Conservation (phyloP, 495 filamentous ascomycete species). For the Pyrenopolyporus hunteri region DNA sequence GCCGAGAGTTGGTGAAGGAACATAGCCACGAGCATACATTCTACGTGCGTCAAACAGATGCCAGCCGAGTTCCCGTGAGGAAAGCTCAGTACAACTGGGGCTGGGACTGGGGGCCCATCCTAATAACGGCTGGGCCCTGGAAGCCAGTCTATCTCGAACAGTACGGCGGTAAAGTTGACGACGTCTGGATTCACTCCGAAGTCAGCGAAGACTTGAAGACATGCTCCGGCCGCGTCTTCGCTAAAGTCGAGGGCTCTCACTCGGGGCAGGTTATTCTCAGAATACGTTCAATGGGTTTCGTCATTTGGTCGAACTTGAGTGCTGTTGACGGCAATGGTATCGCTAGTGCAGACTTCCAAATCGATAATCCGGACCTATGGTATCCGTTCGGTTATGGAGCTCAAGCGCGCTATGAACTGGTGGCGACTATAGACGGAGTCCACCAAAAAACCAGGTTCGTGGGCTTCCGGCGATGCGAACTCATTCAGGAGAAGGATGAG, state of each 20-base stretch:
- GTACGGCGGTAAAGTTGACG: constrained; percentile 54
- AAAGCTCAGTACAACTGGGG: constrained; percentile 74
- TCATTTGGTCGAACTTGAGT: constrained; percentile 62
- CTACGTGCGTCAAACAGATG: constrained; percentile 55
- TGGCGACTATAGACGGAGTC: constrained; percentile 45
- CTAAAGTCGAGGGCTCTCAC: constrained; percentile 55
- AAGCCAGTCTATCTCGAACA: constrained; percentile 69
- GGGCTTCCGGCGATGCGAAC: constrained; percentile 67
- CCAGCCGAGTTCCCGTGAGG: constrained; percentile 49
- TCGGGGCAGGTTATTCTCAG: constrained; percentile 42
- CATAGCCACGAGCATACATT: constrained; percentile 53
- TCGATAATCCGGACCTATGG: constrained; percentile 69
- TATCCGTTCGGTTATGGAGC: constrained; percentile 72
- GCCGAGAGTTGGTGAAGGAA: constrained; percentile 48
- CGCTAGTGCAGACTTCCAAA: constrained; percentile 51
- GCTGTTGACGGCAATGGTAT: constrained; percentile 38
- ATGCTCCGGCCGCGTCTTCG: constrained; percentile 44
- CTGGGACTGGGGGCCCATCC: constrained; percentile 82
- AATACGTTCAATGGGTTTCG: constrained; percentile 49
- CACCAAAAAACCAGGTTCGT: constrained; percentile 41
- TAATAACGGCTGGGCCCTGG: constrained; percentile 78
- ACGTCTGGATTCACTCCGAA: constrained; percentile 61
- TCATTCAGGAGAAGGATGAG: constrained; percentile 63
- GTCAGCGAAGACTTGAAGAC: constrained; percentile 53
- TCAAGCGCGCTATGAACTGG: constrained; percentile 68